Percentiles rank a stretch among this genome's conserved stretches.
These are phyloP conservation scores for Benincasa hispida DNA, from an alignment of 306 rosid genomes.

Conservation along the genomic window DNA sequence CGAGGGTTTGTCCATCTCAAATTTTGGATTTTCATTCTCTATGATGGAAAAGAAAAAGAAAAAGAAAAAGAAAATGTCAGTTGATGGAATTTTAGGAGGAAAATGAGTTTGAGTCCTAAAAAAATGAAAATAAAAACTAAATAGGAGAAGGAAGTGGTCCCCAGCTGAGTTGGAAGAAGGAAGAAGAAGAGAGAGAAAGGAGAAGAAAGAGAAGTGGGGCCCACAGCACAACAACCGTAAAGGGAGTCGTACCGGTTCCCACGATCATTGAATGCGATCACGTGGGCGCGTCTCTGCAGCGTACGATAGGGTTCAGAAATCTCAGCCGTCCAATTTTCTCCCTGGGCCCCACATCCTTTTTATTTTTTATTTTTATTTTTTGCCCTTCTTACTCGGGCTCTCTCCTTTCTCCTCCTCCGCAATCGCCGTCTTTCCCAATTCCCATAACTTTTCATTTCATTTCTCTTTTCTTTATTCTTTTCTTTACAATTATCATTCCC, in stretches of 20 bases:
- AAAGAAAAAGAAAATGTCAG: too few species aligned
- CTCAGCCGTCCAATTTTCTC: background rate
- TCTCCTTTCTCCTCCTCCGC: background rate
- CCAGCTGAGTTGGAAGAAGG: background rate
- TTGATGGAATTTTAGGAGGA: too few species aligned
- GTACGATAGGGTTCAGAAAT: background rate
- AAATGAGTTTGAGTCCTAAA: too few species aligned
- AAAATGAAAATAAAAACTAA: too few species aligned
- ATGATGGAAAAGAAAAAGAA: too few species aligned
- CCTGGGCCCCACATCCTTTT: background rate
- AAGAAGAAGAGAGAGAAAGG: background rate
- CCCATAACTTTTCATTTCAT: background rate
- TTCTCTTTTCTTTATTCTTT: background rate
- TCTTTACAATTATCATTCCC: background rate
- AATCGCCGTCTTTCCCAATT: background rate
- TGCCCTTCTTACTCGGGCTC: background rate
- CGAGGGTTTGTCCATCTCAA: too few species aligned
- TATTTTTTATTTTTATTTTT: background rate
- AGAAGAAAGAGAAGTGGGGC: background rate
- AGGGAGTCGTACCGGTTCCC: background rate
- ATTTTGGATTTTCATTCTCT: too few species aligned
- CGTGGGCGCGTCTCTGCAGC: conserved; percentile 3
- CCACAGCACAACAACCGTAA: background rate
- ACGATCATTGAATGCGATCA: conserved; percentile 5
- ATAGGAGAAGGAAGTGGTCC: background rate